These are phyloP conservation scores for Fusarium cicatricum DNA, from an alignment of 2,329 filamentous ascomycete genomes.

Conservation along the genomic window DNA sequence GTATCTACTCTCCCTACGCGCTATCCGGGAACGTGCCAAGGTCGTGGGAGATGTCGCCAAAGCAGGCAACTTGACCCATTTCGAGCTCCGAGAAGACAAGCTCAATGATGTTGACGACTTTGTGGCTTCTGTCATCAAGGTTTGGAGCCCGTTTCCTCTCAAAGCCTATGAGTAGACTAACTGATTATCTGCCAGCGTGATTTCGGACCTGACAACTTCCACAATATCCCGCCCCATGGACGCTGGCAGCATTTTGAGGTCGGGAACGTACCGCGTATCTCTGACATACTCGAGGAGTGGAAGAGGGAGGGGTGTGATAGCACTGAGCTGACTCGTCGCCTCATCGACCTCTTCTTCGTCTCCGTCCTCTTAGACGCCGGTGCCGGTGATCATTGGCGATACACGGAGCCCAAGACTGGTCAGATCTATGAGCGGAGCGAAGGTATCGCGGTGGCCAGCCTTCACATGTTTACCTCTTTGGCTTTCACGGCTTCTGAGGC, in stretches of 20 bases:
- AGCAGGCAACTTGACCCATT: constrained; percentile 51
- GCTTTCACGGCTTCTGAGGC: constrained; percentile 45
- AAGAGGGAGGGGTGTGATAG: constrained; percentile 49
- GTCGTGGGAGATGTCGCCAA: constrained; percentile 49
- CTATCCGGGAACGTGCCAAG: constrained; percentile 48
- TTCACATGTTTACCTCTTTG: constrained; percentile 58
- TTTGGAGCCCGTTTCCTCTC: constrained; percentile 31
- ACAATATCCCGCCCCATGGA: constrained; percentile 62
- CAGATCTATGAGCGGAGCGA: constrained; percentile 54
- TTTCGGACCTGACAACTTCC: constrained; percentile 56
- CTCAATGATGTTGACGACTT: constrained; percentile 53
- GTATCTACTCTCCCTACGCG: constrained; percentile 49
- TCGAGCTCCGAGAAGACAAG: constrained; percentile 50
- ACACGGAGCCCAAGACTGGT: constrained; percentile 50
- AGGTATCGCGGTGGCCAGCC: constrained; percentile 59
- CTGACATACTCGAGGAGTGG: constrained; percentile 56
- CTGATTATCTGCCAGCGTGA: constrained; percentile 50
- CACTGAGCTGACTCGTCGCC: constrained; percentile 58
- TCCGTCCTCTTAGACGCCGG: constrained; percentile 66
- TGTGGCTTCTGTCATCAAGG: constrained; percentile 54
- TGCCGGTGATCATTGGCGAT: constrained; percentile 59
- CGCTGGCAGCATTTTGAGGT: constrained; percentile 72
- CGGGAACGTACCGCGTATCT: constrained; percentile 59
- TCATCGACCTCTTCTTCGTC: constrained; percentile 69
- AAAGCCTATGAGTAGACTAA: not conserved